Evolutionary conservation across 768 basidiomycete species (phyloP).

Genomic region (Kwoniella europaea): DNA sequence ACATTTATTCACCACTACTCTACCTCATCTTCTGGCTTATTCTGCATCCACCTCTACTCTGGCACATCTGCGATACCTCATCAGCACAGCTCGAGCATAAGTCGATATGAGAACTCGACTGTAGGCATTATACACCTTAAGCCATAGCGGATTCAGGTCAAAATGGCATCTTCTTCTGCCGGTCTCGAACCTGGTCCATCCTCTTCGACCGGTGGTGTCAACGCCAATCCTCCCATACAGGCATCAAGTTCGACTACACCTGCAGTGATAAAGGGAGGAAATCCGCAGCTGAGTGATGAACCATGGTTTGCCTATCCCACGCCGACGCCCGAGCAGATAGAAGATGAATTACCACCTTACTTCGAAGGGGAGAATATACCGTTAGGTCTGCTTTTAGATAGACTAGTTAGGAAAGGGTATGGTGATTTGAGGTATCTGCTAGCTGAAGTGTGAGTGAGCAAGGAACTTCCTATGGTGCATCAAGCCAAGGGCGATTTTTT

Average conservation of each 20-base stretch:
- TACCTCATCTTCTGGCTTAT: neutral
- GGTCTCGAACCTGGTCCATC: neutral
- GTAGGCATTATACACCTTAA: neutral
- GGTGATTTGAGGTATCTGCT: slow-evolving; percentile 43
- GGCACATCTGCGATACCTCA: neutral
- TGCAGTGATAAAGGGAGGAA: neutral
- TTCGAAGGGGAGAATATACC: slow-evolving; percentile 44
- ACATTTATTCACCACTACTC: neutral
- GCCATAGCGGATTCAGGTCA: neutral
- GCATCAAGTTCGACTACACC: neutral
- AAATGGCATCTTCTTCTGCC: slow-evolving; percentile 17
- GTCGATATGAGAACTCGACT: neutral
- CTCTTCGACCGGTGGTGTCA: neutral
- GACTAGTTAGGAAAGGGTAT: slow-evolving; percentile 41
- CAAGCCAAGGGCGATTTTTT: neutral
- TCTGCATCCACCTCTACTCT: neutral
- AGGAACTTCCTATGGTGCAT: neutral
- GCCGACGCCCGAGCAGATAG: slow-evolving; percentile 38
- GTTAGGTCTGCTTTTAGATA: slow-evolving; percentile 38
- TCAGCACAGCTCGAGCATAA: neutral
- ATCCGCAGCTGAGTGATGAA: slow-evolving; percentile 45
- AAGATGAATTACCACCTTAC: slow-evolving; percentile 49
- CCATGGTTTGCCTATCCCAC: slow-evolving; percentile 48
- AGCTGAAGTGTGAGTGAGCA: slow-evolving; percentile 40
- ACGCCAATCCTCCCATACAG: neutral